These are phyloP conservation scores for Echium plantagineum DNA, from an alignment of 257 asterid genomes.

Conservation along the genomic window DNA sequence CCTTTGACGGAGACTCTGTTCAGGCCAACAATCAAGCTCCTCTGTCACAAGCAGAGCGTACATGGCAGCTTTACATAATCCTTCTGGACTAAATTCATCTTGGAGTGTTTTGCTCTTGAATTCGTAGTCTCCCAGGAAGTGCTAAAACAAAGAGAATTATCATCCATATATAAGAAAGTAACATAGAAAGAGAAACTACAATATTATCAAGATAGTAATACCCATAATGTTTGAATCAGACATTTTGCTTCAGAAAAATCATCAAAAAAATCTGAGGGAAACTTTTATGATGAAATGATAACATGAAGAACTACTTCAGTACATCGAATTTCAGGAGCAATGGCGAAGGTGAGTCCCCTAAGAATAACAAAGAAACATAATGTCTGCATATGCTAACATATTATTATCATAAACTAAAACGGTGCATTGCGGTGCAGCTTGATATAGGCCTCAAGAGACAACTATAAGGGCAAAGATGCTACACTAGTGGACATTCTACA, in stretches of 20 bases:
- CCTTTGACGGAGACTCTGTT: conserved; percentile 48
- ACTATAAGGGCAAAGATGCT: not conserved
- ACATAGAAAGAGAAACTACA: too few species aligned
- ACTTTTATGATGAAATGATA: not conserved
- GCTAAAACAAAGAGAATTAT: conserved; percentile 26
- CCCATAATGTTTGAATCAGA: too few species aligned
- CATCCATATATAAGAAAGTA: too few species aligned
- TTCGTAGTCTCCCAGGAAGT: conserved; percentile 55
- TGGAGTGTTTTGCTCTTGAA: conserved; percentile 86
- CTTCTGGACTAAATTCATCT: conserved; percentile 82
- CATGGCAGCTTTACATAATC: conserved; percentile 81
- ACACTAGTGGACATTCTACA: not conserved
- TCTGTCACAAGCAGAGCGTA: conserved; percentile 71
- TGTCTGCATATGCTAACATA: not conserved
- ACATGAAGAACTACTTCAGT: too few species aligned
- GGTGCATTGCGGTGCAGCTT: not conserved
- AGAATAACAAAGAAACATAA: too few species aligned
- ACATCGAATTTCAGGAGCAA: too few species aligned
- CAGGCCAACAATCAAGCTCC: conserved; percentile 90
- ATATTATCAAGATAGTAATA: too few species aligned
- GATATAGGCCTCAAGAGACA: not conserved
- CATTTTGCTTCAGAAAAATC: not conserved
- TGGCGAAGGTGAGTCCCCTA: too few species aligned
- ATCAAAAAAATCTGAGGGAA: not conserved
- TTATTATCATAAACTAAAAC: not conserved